Evolutionary conservation across 495 filamentous ascomycete species (phyloP).

Genomic region (Aspergillus baeticus): DNA sequence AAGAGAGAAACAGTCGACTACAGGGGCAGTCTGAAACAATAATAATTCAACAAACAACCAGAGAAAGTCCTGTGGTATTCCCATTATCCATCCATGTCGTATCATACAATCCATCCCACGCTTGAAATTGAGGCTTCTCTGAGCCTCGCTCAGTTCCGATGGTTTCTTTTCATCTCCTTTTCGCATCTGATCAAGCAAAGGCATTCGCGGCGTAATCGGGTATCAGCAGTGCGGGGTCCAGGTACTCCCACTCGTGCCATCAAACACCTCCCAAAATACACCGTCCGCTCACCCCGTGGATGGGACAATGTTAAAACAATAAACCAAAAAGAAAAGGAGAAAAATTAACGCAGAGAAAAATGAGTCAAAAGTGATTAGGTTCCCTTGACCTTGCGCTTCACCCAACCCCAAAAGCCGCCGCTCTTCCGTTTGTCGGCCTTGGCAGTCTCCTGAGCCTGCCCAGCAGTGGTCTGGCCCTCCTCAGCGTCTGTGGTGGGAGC

Average conservation of each 20-base stretch:
- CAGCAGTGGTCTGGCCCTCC: constrained; percentile 11
- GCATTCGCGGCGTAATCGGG: constrained; percentile 13
- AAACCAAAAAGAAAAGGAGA: constrained; percentile 10
- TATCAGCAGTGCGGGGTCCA: constrained; percentile 25
- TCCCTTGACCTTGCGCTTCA: constrained; percentile 34
- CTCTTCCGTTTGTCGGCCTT: constrained; percentile 29
- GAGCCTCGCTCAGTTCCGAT: constrained; percentile 1
- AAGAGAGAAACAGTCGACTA: constrained; percentile 4
- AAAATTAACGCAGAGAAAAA: neutral
- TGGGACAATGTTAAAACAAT: neutral
- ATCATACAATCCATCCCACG: constrained; percentile 12
- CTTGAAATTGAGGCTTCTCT: neutral
- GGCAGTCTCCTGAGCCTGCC: constrained; percentile 13
- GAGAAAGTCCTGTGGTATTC: constrained; percentile 15
- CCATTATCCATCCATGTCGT: constrained; percentile 8
- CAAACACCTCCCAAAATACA: constrained; percentile 10
- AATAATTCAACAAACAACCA: constrained; percentile 13
- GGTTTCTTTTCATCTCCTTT: constrained; percentile 4
- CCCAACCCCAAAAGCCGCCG: constrained; percentile 24
- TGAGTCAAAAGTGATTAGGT: neutral
- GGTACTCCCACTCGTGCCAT: constrained; percentile 5
- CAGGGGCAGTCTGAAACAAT: constrained; percentile 3
- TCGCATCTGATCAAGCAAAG: neutral
- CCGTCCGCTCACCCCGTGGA: constrained; percentile 5
- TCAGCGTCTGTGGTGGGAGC: constrained; percentile 14